Evolutionary conservation across 106 monocot species (phyloP), one percentile per base, ranked within the genome.

Genomic region (Platanthera zijinensis): DNA sequence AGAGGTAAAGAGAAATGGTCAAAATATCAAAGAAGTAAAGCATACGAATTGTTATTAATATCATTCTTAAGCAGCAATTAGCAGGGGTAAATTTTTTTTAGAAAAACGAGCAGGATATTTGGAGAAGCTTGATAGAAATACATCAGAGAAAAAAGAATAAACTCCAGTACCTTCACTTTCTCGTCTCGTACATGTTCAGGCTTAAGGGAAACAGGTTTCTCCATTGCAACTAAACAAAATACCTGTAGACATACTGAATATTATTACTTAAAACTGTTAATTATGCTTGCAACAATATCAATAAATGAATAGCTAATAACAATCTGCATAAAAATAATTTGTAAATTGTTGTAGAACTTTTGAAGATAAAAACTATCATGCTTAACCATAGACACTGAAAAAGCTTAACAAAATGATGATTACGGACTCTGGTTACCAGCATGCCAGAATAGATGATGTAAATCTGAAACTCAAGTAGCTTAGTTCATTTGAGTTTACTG

Each of bases 201-300:
- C 76, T 83, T 97, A 77, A 97, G 91, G 79, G 93, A 97, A 79
- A 97, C 89, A 57, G 96, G 96, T 72, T 97, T 97, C 78, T 97
- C 96, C 96, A 97, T 97, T 22, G 96, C 93, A 82, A 97, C 93
- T 64, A 97, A 91, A 80, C 96, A 97, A 81, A 97, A 83, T 89
- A 97, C 93, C 96, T 97, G 84, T 48, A 81, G 13, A 70, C n/a
- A 70, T 32, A 32, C 30, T 30, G 25, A 28, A 66, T 59, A 18
- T 59, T 66, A 7, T 28, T 28, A 2, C 18, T 18, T 62, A 19
- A 62, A 1, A 22, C 0, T 8, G 5, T 22, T 62, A 62, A 62
- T 7, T 62, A 62, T 15, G 62, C 21, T 62, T 8, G 62, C 62
- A 62, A 19, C 21, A 21, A 32, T 66, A 32, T 28, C 28, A 66